Conservation (phyloP, 2,329 filamentous ascomycete genomes). For the Ilyonectria robusta region DNA sequence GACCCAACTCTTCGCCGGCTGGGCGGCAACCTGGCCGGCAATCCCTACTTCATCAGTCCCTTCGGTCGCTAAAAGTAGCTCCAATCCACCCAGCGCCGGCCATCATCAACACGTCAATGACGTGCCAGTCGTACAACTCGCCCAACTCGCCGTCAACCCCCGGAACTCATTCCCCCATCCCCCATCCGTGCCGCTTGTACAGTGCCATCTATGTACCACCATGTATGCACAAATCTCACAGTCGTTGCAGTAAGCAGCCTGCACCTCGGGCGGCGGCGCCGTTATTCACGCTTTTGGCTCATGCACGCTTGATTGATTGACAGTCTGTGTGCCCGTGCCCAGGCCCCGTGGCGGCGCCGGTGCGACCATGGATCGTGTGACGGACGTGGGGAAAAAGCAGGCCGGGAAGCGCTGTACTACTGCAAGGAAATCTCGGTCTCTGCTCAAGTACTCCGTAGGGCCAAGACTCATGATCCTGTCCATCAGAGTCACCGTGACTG, state of each 20-base stretch:
- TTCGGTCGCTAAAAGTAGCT: slow-evolving; percentile 14
- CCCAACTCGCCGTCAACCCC: too few relatives aligned
- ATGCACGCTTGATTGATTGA: slow-evolving; percentile 1
- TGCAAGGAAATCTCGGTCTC: slow-evolving; percentile 16
- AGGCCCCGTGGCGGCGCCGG: neutral
- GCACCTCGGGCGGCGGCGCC: neutral
- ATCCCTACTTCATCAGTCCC: slow-evolving; percentile 11
- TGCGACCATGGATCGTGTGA: slow-evolving; percentile 8
- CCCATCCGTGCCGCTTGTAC: too few relatives aligned
- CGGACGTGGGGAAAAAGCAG: slow-evolving; percentile 11
- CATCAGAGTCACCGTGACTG: too few relatives aligned
- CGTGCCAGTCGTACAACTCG: too few relatives aligned
- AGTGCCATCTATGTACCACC: too few relatives aligned
- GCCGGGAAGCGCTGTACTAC: too few relatives aligned
- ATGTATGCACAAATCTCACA: too few relatives aligned
- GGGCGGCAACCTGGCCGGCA: slow-evolving; percentile 4
- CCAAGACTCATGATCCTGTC: slow-evolving; percentile 4
- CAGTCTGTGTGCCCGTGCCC: neutral
- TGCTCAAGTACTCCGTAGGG: neutral
- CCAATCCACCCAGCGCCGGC: neutral
- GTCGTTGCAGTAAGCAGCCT: neutral
- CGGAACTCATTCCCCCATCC: too few relatives aligned
- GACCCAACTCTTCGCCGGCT: neutral
- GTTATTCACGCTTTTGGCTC: neutral
- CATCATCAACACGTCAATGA: slow-evolving; percentile 5